phyloP scores from a whole-genome alignment of 805 yeast genomes.

The Scheffersomyces lignosus region DNA sequence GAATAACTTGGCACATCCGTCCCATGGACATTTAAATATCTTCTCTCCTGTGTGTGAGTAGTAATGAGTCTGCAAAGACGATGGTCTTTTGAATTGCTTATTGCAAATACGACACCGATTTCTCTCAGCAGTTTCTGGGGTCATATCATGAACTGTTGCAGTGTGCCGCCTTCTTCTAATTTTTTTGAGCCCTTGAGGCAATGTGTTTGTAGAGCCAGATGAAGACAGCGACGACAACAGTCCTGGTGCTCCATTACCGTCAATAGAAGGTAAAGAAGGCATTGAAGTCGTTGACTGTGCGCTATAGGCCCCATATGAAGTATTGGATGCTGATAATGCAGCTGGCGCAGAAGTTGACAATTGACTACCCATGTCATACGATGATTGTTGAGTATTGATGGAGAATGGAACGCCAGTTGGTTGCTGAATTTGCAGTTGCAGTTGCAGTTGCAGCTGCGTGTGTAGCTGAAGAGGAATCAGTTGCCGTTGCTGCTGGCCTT shows the following conservation, averaged over 20 bases:
- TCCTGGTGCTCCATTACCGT: conserved; percentile 2
- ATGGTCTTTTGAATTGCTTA: conserved; percentile 79
- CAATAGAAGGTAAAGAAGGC: conserved; percentile 4
- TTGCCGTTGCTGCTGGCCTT: not conserved
- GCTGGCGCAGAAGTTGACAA: conserved; percentile 1
- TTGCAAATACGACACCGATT: conserved; percentile 60
- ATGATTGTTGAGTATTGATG: not conserved
- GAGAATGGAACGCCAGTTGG: conserved; percentile 10
- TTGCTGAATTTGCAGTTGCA: conserved; percentile 1
- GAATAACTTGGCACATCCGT: conserved; percentile 66
- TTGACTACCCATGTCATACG: conserved; percentile 1
- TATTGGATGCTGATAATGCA: too few relatives aligned
- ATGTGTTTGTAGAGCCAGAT: not conserved
- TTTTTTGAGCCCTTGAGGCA: conserved; percentile 1
- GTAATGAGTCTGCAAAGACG: conserved; percentile 76
- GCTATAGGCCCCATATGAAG: too few relatives aligned
- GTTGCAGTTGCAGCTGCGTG: too few relatives aligned
- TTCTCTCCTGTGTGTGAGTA: conserved; percentile 62
- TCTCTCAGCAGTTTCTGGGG: conserved; percentile 44
- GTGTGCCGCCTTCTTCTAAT: conserved; percentile 19
- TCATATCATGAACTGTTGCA: conserved; percentile 29
- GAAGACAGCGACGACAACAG: conserved; percentile 1
- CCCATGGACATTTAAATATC: conserved; percentile 45
- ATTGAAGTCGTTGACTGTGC: conserved; percentile 4
- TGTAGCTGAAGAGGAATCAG: too few relatives aligned